Conservation (phyloP, 441 rosid species). For the Biscutella auriculata region DNA sequence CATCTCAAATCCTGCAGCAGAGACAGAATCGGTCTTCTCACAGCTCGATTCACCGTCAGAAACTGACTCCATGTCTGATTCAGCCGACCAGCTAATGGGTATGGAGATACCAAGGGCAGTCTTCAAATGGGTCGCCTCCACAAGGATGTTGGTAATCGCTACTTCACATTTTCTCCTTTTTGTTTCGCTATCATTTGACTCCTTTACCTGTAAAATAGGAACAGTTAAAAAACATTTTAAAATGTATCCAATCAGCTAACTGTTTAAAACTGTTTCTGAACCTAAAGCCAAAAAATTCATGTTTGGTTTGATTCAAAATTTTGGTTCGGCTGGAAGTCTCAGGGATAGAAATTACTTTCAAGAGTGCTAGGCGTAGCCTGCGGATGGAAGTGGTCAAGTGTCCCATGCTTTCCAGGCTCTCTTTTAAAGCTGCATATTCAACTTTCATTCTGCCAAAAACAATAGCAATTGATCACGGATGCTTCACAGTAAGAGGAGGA, state of each 20-base stretch:
- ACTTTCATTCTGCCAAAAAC: slow-evolving; percentile 60
- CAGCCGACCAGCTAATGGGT: slow-evolving; percentile 90
- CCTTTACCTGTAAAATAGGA: slow-evolving; percentile 45
- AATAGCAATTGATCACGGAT: slow-evolving; percentile 5
- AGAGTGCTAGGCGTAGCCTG: slow-evolving; percentile 68
- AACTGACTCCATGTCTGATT: slow-evolving; percentile 35
- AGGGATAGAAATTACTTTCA: slow-evolving; percentile 64
- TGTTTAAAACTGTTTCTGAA: too few relatives aligned
- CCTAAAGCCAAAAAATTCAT: too few relatives aligned
- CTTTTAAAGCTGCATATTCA: slow-evolving; percentile 78
- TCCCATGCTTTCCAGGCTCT: slow-evolving; percentile 74
- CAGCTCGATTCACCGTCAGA: slow-evolving; percentile 28
- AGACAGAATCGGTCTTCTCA: slow-evolving; percentile 58
- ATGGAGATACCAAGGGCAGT: slow-evolving; percentile 84
- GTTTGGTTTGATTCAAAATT: too few relatives aligned
- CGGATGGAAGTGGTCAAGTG: slow-evolving; percentile 70
- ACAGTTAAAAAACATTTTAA: too few relatives aligned
- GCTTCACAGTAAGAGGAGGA: not conserved
- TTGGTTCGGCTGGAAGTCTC: too few relatives aligned
- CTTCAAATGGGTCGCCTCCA: slow-evolving; percentile 71
- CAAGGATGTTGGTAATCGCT: slow-evolving; percentile 45
- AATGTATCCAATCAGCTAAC: too few relatives aligned
- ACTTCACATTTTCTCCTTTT: slow-evolving; percentile 20
- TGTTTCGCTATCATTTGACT: slow-evolving; percentile 27
- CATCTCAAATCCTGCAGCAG: slow-evolving; percentile 92